Evolutionary conservation across 2,329 filamentous ascomycete genomes (phyloP), one percentile per base, ranked within the genome.

Genomic region (Aspergillus spinulosporus): DNA sequence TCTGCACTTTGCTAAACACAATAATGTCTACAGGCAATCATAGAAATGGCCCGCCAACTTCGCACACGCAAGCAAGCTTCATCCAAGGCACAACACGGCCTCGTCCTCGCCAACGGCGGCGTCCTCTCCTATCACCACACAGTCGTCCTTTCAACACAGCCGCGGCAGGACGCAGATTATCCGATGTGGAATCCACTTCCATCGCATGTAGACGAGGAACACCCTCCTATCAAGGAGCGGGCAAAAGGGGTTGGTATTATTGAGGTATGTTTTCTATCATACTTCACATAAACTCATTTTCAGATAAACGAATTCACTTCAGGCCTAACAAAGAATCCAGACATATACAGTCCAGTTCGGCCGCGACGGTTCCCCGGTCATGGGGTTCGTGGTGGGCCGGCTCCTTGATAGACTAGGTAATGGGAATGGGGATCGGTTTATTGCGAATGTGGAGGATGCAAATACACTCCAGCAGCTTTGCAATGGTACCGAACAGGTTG

Each of bases 81-180:
- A 7, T 21, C 32, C 8, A 52, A 46, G 7, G 65, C 67, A 6
- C 74, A 76, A 0, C 76, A 73, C 26, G 75, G 74, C 1, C 74
- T 89, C 0, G 74, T 88, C 3, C 77, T 88, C 11, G 86, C 85
- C 1, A 88, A 88, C 63, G 86, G 86, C 0, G 86, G 86, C 0
- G 77, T 84, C 31, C 60, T 87, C n/a, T 86, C 83, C 0, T 86
- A 88, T 65, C 84, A 89, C 65, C 81, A 88, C 64, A 84, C 80
- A 2, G 64, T 88, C 0, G 80, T 83, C 47, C 70, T 89, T 1
- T 86, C 84, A 0, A 77, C 72, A 0, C 61, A 70, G 7, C 79
- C 82, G 7, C 65, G 66, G 46, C 64, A 58, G 34, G 68, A 74
- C 5, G 60, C 63, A 2, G 56, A 65, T 1, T 86, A 86, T 67